These are phyloP conservation scores for Linaria vulgaris DNA, from an alignment of 257 asterid genomes.

Conservation along the genomic window DNA sequence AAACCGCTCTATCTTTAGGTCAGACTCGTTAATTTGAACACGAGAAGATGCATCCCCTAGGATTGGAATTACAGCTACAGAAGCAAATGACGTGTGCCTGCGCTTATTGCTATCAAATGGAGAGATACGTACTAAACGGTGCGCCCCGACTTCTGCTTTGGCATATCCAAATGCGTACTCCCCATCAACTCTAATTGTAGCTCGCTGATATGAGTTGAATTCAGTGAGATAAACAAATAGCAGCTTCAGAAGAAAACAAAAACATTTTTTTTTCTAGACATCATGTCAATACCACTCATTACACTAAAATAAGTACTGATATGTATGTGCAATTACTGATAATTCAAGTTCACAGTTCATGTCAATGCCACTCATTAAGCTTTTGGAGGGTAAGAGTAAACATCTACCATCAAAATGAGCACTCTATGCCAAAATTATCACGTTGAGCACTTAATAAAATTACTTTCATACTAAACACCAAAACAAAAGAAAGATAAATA, in stretches of 20 bases:
- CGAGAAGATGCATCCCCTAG: slow-evolving; percentile 71
- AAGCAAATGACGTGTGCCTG: slow-evolving; percentile 93
- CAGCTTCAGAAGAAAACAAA: slow-evolving; percentile 1
- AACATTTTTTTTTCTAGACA: too few species aligned
- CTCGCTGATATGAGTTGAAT: slow-evolving; percentile 53
- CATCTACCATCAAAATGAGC: not conserved
- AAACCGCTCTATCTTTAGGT: slow-evolving; percentile 72
- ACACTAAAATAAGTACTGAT: too few species aligned
- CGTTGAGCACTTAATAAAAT: not conserved
- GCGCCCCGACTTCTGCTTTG: slow-evolving; percentile 96
- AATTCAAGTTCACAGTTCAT: slow-evolving; percentile 3
- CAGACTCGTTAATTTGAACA: slow-evolving; percentile 83
- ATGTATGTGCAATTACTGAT: too few species aligned
- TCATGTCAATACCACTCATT: too few species aligned
- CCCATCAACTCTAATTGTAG: slow-evolving; percentile 86
- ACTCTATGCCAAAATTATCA: not conserved
- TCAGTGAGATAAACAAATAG: not conserved
- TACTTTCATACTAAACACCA: not conserved
- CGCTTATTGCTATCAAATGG: slow-evolving; percentile 90
- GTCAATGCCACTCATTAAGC: slow-evolving; percentile 6
- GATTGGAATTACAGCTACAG: slow-evolving; percentile 93
- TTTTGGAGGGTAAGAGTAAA: not conserved
- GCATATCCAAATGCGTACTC: slow-evolving; percentile 90
- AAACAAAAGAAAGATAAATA: not conserved
- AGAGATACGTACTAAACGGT: slow-evolving; percentile 89